Conservation (phyloP, 768 basidiomycete genomes). For the Lactarius sp. region DNA sequence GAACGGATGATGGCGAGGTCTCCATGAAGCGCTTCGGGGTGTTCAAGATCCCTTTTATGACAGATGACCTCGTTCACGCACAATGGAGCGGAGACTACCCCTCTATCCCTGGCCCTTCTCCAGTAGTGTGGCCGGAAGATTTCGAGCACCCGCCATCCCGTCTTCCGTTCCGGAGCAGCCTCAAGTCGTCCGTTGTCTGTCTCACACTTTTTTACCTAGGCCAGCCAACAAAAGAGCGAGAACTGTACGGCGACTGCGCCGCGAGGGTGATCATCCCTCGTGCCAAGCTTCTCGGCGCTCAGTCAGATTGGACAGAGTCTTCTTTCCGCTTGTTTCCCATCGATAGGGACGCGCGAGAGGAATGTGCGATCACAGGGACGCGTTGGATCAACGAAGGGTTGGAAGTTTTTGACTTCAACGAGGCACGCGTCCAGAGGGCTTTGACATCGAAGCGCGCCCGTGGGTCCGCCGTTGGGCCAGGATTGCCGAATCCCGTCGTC, state of each 20-base stretch:
- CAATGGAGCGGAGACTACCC: background rate
- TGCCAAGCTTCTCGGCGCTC: background rate
- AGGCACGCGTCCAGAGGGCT: background rate
- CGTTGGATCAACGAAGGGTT: conserved; percentile 3
- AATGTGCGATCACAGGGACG: background rate
- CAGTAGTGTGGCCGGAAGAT: background rate
- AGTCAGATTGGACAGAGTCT: background rate
- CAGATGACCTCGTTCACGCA: background rate
- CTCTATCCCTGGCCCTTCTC: background rate
- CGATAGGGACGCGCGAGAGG: background rate
- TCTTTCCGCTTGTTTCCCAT: background rate
- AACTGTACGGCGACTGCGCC: background rate
- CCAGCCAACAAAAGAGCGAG: background rate
- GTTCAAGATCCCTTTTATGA: background rate
- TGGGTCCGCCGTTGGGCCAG: background rate
- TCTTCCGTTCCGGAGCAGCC: conserved; percentile 1
- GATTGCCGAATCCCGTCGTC: background rate
- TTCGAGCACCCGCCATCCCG: background rate
- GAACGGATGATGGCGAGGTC: background rate
- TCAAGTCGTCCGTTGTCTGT: background rate
- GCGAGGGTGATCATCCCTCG: background rate
- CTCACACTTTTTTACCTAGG: background rate
- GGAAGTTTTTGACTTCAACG: conserved; percentile 3
- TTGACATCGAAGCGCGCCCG: background rate
- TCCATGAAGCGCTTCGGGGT: background rate